Evolutionary conservation across 176 grass and related monocot species (phyloP), one percentile per base, ranked within the genome.

Genomic region (Hyparrhenia diplandra): DNA sequence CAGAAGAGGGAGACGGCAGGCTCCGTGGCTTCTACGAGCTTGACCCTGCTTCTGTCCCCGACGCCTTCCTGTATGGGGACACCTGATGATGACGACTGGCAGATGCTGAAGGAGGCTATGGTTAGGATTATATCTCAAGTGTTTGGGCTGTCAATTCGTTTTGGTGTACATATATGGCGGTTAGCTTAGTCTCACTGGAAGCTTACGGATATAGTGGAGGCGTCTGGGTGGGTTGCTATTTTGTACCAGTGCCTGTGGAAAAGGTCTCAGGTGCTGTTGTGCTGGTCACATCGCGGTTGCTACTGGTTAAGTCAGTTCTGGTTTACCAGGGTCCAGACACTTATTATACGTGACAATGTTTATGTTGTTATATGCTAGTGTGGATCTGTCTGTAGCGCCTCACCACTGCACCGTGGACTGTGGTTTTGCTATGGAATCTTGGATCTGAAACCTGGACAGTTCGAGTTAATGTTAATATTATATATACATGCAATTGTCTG

Each of bases 131-230:
- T 32, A 32, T 39, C 13, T 62, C 17, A 51, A 30, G 25, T 40
- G 55, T 54, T 32, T n/a, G 29, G 5, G 18, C 35, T 10, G 5
- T 76, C 65, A 55, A 10, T 45, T 57, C 55, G 45, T 71, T 3
- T 7, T n/a, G 14, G 41, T 64, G 30, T 87, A 52, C 17, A 70
- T 82, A 87, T 72, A 83, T 41, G 80, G 36, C 13, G 18, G 31
- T 41, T 75, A 55, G 67, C 57, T 82, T 65, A 82, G 24, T 61
- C 59, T 28, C 35, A 62, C 18, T 49, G 55, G 32, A 30, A 73
- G 61, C 36, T 0, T 58, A 45, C 17, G 18, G 14, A 63, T 27
- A 6, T 64, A 49, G 17, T 61, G 5, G 29, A 51, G 66, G 25
- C 18, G 73, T 11, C 59, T 5, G 12, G 10, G 1, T 10, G 42